Base-by-base conservation (phyloP, 2,329 filamentous ascomycete genomes). In the Dothideomycetidae sp. region DNA sequence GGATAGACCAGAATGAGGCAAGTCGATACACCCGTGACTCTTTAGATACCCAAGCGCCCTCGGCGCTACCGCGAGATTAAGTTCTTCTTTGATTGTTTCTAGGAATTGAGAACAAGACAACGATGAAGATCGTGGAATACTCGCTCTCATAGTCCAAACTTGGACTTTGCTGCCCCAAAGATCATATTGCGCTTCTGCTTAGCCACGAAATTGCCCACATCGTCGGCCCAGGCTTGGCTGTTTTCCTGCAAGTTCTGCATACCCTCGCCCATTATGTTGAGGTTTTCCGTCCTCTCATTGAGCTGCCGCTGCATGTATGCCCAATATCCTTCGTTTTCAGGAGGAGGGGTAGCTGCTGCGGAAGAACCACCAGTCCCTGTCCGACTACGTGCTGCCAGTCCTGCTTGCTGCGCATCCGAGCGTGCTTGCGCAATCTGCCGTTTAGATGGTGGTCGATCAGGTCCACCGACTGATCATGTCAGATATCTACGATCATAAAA, bases 121-220 rank as follows among this genome's bases (percentile, higher is more conserved):
- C 4, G n/a, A 10, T 33, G 31, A 19, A 5, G 23, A 15, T 33
- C 18, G 12, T n/a, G n/a, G 17, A 12, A 23, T 15, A 28, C 4
- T 23, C 16, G 11, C 10, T 21, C 31, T 33, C 13, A 29, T 7
- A 34, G 29, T 4, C 29, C 29, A 26, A 43, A 41, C 28, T 1
- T 38, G 10, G 28, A 17, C 17, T 38, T 38, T 33, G 36, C 36
- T 19, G 36, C 36, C 4, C 85, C 83, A 48, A 92, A 60, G 10
- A 93, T 65, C 46, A 90, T 66, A 45, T 82, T 86, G 54, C 76
- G 73, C 70, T 96, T 96, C 64, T 96, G 88, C 61, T 78, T 78
- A 41, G 68, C 71, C 3, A 93, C 78, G 56, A 73, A 94, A 56
- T 93, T 94, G 51, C 73, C 79, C 36, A 93, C 85, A 53, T 93